These are phyloP conservation scores for Amphirosellinia nigrospora DNA, from an alignment of 495 filamentous ascomycete genomes.

Conservation along the genomic window DNA sequence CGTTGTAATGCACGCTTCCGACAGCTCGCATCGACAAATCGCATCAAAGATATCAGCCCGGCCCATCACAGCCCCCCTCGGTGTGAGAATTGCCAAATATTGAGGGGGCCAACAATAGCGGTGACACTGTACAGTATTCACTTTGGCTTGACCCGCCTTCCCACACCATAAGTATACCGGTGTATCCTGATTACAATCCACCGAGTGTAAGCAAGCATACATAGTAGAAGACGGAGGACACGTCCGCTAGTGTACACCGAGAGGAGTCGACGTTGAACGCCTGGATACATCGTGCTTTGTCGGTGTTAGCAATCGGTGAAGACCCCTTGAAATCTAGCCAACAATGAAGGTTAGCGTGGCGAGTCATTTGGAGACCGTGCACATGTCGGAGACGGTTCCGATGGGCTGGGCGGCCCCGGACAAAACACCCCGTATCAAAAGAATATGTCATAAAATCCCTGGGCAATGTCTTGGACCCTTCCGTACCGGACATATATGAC, in stretches of 20 bases:
- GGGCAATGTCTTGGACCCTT: not conserved
- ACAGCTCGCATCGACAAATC: not conserved
- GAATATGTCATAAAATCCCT: not conserved
- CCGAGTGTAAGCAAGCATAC: not conserved
- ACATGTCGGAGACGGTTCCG: not conserved
- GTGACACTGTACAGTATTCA: not conserved
- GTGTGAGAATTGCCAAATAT: not conserved
- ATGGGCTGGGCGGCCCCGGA: not conserved
- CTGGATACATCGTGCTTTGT: not conserved
- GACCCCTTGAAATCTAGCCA: not conserved
- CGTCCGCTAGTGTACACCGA: not conserved
- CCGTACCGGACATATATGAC: not conserved
- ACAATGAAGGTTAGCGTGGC: not conserved
- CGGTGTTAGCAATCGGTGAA: not conserved
- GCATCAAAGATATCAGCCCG: not conserved
- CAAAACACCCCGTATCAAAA: not conserved
- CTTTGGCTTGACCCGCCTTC: not conserved
- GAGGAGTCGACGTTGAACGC: not conserved
- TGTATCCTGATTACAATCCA: not conserved
- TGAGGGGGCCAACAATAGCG: not conserved
- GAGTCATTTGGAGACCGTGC: conserved; percentile 6
- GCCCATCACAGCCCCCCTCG: not conserved
- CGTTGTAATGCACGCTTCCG: conserved; percentile 1
- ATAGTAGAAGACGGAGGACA: not conserved
- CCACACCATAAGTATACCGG: not conserved